Conservation (phyloP, 1,139 yeast species). For the Insectozyma bohioensis region DNA sequence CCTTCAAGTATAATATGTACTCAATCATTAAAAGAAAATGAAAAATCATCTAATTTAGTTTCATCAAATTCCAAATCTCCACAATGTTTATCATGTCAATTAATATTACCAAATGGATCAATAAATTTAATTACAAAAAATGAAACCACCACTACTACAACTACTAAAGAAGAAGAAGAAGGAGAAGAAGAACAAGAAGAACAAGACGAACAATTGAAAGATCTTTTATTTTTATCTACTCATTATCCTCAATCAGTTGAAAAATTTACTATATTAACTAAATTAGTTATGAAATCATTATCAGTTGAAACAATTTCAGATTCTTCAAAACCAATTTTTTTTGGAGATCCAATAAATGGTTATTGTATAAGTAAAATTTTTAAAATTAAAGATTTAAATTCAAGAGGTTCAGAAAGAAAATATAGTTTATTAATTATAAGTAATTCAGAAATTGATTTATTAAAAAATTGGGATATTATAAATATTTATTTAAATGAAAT, state of each 20-base stretch:
- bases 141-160: constrained; percentile 2
- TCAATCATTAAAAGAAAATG: constrained; percentile 31
- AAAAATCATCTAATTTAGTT: constrained; percentile 17
- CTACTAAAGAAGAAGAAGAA: constrained; percentile 15
- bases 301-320: constrained; percentile 75
- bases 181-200: constrained; percentile 15
- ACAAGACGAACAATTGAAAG: no score
- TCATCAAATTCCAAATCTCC: constrained; percentile 27
- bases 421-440: constrained; percentile 65
- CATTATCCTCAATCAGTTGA: constrained; percentile 63
- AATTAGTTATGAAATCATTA: constrained; percentile 61
- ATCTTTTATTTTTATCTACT: constrained; percentile 38
- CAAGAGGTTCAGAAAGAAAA: constrained; percentile 78
- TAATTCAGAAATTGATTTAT: constrained; percentile 53
- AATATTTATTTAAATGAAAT: constrained; percentile 51
- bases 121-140: constrained; percentile 26
- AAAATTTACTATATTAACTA: constrained; percentile 55
- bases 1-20: constrained; percentile 78
- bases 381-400: constrained; percentile 65
- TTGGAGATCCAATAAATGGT: constrained; percentile 70
- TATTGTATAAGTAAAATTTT: constrained; percentile 66
- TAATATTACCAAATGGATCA: constrained; percentile 45
- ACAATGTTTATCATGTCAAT: constrained; percentile 61
- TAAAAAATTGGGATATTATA: constrained; percentile 60
- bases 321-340: constrained; percentile 64